These are phyloP conservation scores for Trichoderma sp. DNA, from an alignment of 2,329 filamentous ascomycete species.

Conservation along the genomic window DNA sequence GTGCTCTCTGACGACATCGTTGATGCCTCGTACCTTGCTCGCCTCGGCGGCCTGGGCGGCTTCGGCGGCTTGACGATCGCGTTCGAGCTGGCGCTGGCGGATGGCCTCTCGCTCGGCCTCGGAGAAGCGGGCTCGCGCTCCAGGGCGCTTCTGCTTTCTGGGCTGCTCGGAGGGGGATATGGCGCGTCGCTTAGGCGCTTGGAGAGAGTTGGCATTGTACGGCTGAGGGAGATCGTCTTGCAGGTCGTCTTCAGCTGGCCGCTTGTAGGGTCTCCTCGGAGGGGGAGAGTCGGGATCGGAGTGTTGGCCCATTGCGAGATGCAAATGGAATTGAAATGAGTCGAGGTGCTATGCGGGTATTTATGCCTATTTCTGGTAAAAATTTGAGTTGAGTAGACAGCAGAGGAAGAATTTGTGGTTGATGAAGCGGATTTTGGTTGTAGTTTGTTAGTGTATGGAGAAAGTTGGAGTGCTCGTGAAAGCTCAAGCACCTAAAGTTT, in stretches of 20 bases:
- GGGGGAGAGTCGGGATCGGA: constrained; percentile 15
- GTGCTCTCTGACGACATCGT: constrained; percentile 88
- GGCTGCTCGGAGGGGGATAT: constrained; percentile 59
- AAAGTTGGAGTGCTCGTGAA: background rate
- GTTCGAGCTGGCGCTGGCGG: constrained; percentile 64
- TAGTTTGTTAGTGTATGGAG: background rate
- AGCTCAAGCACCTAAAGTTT: background rate
- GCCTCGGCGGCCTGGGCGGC: constrained; percentile 43
- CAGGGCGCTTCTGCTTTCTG: constrained; percentile 71
- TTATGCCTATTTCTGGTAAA: too few species aligned
- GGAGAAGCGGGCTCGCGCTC: constrained; percentile 67
- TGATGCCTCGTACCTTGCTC: constrained; percentile 57
- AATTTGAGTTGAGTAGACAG: background rate
- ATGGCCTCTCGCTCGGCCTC: constrained; percentile 70
- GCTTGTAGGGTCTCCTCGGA: constrained; percentile 37
- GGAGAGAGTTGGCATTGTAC: constrained; percentile 62
- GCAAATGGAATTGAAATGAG: background rate
- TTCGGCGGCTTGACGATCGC: constrained; percentile 50
- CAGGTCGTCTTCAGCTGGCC: constrained; percentile 42
- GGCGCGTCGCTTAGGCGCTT: constrained; percentile 62
- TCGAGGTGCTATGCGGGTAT: background rate
- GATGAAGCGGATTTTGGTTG: background rate
- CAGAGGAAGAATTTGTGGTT: background rate
- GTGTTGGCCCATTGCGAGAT: constrained; percentile 28
- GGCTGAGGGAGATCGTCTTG: constrained; percentile 59